A percentile compares a stretch with the other conserved stretches of the same genome.
Evolutionary conservation across 371 early-diverging fungal genomes (phyloP).

Genomic region (Cokeromyces recurvatus): DNA sequence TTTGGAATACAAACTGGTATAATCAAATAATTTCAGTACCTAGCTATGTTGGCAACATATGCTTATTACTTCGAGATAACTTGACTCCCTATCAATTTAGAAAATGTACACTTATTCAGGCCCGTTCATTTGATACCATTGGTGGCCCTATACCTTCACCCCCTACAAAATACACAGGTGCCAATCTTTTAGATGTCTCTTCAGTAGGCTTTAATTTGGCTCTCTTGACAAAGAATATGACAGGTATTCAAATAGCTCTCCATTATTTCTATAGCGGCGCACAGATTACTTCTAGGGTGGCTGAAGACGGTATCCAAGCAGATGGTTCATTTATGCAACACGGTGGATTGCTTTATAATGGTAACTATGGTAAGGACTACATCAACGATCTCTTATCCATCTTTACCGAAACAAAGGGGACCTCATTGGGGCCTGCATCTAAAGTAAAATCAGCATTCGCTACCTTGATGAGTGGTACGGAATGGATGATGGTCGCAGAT

Average conservation of each 20-base stretch:
- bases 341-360: slow-evolving; percentile 21
- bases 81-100: slow-evolving; percentile 4
- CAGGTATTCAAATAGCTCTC: slow-evolving; percentile 7
- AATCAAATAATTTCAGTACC: slow-evolving; percentile 24
- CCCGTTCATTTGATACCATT: slow-evolving; percentile 10
- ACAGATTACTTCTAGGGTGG: background rate
- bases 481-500: slow-evolving; percentile 33
- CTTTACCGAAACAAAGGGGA: slow-evolving; percentile 17
- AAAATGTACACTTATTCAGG: slow-evolving; percentile 14
- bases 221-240: slow-evolving; percentile 6
- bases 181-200: slow-evolving; percentile 24
- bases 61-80: slow-evolving; percentile 12
- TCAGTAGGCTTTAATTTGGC: slow-evolving; percentile 20
- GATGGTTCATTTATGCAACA: slow-evolving; percentile 40
- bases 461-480: slow-evolving; percentile 21
- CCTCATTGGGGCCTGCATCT: slow-evolving; percentile 7
- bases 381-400: slow-evolving; percentile 19
- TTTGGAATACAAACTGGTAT: slow-evolving; percentile 33
- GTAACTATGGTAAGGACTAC: slow-evolving; percentile 31
- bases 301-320: slow-evolving; percentile 25
- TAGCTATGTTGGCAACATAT: slow-evolving; percentile 14
- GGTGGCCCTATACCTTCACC: background rate
- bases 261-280: slow-evolving; percentile 15
- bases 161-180: slow-evolving; percentile 14
- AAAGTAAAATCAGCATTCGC: slow-evolving; percentile 10